These are phyloP conservation scores for Naumovozyma castellii DNA, from an alignment of 805 yeast genomes.

Conservation along the genomic window DNA sequence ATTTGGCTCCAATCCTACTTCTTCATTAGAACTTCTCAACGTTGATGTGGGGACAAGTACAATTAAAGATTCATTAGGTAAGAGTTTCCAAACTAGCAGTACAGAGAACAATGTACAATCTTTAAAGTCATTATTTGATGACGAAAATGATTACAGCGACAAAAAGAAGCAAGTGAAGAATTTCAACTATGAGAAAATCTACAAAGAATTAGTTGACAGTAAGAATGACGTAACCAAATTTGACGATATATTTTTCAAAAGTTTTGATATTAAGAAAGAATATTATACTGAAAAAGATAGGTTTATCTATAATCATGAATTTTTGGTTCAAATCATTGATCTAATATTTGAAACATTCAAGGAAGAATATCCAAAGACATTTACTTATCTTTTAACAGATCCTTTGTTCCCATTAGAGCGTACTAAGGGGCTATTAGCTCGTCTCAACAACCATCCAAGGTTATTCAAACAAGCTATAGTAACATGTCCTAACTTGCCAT, in stretches of 20 bases:
- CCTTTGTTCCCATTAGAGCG: conserved; percentile 67
- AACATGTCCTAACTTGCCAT: conserved; percentile 61
- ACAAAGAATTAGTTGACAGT: conserved; percentile 18
- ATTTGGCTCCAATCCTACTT: conserved; percentile 19
- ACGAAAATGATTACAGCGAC: conserved; percentile 3
- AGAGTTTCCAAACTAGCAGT: conserved; percentile 31
- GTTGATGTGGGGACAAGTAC: conserved; percentile 59
- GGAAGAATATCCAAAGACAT: conserved; percentile 42
- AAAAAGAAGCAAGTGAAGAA: conserved; percentile 7
- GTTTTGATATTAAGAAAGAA: conserved; percentile 31
- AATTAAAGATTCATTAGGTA: conserved; percentile 62
- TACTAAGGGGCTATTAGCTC: conserved; percentile 45
- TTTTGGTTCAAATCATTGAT: conserved; percentile 39
- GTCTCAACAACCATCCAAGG: conserved; percentile 47
- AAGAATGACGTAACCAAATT: conserved; percentile 20
- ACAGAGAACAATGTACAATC: conserved; percentile 1
- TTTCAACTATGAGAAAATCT: conserved; percentile 19
- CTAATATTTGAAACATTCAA: conserved; percentile 32
- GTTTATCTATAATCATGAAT: conserved; percentile 45
- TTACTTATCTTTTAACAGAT: conserved; percentile 74
- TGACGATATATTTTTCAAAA: conserved; percentile 26
- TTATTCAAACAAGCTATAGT: conserved; percentile 74
- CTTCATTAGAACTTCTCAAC: conserved; percentile 27
- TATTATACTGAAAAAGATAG: conserved; percentile 60
- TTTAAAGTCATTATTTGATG: conserved; percentile 24